Evolutionary conservation across 2,329 filamentous ascomycete genomes (phyloP).

Genomic region (Ophiosphaerella herpotricha): DNA sequence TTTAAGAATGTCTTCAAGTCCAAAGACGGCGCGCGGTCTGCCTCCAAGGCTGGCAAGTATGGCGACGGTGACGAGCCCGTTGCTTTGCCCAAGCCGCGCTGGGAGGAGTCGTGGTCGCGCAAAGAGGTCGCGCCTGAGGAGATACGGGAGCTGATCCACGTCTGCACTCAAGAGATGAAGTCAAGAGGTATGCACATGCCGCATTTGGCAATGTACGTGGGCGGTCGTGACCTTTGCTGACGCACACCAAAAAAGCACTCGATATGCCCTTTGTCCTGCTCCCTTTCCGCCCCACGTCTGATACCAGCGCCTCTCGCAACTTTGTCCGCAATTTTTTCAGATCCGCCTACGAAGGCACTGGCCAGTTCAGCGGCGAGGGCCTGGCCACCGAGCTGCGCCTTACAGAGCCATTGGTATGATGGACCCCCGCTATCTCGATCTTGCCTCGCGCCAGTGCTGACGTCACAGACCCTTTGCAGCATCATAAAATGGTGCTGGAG

Average conservation of each 20-base stretch:
- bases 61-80: conserved; percentile 18
- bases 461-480: conserved; percentile 78
- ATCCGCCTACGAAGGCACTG: conserved; percentile 62
- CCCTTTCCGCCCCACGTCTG: conserved; percentile 90
- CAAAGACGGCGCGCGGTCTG: conserved; percentile 38
- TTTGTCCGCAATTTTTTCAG: conserved; percentile 95
- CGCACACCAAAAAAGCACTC: conserved; percentile 64
- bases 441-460: conserved; percentile 17
- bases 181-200: conserved; percentile 72
- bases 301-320: conserved; percentile 86
- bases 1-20: conserved; percentile 47
- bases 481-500: conserved; percentile 99
- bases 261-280: conserved; percentile 91
- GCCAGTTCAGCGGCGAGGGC: conserved; percentile 65
- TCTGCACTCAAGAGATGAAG: conserved; percentile 90
- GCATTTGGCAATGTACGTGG: not conserved
- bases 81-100: conserved; percentile 70
- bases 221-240: conserved; percentile 12
- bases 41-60: conserved; percentile 34
- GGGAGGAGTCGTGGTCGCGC: conserved; percentile 87
- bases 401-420: conserved; percentile 85
- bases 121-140: conserved; percentile 85
- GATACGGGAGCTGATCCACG: conserved; percentile 81
- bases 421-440: not conserved
- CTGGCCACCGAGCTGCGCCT: conserved; percentile 87